Evolutionary conservation across 768 basidiomycete species (phyloP).

Genomic region (Tephrocybe sp.): DNA sequence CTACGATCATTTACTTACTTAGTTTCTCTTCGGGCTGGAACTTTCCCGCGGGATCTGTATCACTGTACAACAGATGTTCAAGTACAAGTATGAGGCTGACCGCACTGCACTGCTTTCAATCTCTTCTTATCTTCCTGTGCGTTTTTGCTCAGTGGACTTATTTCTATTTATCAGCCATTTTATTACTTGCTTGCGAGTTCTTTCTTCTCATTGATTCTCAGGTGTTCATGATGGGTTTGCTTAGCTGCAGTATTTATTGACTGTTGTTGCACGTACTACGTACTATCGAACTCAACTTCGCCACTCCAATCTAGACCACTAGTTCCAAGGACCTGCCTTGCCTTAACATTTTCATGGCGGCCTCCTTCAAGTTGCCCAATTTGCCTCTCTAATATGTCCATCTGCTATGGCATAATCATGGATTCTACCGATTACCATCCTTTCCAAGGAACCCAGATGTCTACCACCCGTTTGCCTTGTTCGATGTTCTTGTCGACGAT

Average conservation of each 20-base stretch:
- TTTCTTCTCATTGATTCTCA: constrained; percentile 1
- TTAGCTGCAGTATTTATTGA: constrained; percentile 12
- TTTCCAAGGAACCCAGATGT: constrained; percentile 91
- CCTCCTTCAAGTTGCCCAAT: no score
- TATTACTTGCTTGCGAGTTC: constrained; percentile 12
- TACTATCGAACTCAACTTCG: no score
- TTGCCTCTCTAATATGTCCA: no score
- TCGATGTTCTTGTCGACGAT: constrained; percentile 66
- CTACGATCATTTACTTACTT: constrained; percentile 4
- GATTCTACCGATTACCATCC: no score
- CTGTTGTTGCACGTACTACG: background rate
- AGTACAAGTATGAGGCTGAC: constrained; percentile 4
- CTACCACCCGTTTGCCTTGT: constrained; percentile 57
- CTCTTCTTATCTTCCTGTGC: background rate
- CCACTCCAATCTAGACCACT: no score
- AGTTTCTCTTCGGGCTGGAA: constrained; percentile 14
- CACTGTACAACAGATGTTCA: constrained; percentile 18
- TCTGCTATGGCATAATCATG: no score
- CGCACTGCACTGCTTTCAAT: constrained; percentile 4
- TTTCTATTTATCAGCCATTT: background rate
- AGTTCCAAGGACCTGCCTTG: no score
- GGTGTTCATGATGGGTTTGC: constrained; percentile 7
- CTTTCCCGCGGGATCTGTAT: constrained; percentile 14
- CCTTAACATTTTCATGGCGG: no score
- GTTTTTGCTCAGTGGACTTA: constrained; percentile 1